A percentile compares a stretch with the other conserved stretches of the same genome.
Evolutionary conservation across 2,329 filamentous ascomycete genomes (phyloP).

Genomic region (Verticillium dahliae): DNA sequence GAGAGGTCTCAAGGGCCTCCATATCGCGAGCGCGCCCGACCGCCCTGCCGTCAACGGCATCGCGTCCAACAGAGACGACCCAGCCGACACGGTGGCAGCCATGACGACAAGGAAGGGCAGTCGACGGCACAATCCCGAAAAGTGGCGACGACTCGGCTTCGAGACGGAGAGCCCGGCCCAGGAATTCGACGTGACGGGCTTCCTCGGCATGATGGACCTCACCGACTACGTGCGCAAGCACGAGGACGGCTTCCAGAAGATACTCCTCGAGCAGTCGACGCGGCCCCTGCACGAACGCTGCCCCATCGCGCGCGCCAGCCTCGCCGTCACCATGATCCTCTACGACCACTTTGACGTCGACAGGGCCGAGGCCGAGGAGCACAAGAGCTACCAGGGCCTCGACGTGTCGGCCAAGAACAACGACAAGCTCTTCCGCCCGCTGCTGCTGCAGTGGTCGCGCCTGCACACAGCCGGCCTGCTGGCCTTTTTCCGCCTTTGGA

Average conservation of each 20-base stretch:
- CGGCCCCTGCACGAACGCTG: conserved; percentile 67
- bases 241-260: conserved; percentile 87
- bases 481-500: conserved; percentile 89
- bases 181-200: conserved; percentile 83
- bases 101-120: conserved; percentile 46
- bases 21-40: conserved; percentile 74
- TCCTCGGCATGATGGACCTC: conserved; percentile 94
- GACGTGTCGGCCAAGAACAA: conserved; percentile 67
- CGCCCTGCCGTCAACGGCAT: conserved; percentile 23
- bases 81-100: conserved; percentile 21
- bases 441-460: conserved; percentile 88
- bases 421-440: conserved; percentile 78
- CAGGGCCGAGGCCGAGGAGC: conserved; percentile 71
- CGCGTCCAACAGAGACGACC: conserved; percentile 24
- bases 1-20: conserved; percentile 76
- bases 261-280: conserved; percentile 81
- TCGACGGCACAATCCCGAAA: conserved; percentile 74
- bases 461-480: conserved; percentile 81
- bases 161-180: conserved; percentile 79
- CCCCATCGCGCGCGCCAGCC: conserved; percentile 78
- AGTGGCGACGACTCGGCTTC: conserved; percentile 90
- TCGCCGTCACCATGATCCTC: conserved; percentile 79
- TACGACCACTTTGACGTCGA: conserved; percentile 97
- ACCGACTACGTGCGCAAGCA: conserved; percentile 89
- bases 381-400: conserved; percentile 65